Evolutionary conservation across 192 early-diverging fungal genomes (phyloP).

Genomic region (Backusella tuberculispora): DNA sequence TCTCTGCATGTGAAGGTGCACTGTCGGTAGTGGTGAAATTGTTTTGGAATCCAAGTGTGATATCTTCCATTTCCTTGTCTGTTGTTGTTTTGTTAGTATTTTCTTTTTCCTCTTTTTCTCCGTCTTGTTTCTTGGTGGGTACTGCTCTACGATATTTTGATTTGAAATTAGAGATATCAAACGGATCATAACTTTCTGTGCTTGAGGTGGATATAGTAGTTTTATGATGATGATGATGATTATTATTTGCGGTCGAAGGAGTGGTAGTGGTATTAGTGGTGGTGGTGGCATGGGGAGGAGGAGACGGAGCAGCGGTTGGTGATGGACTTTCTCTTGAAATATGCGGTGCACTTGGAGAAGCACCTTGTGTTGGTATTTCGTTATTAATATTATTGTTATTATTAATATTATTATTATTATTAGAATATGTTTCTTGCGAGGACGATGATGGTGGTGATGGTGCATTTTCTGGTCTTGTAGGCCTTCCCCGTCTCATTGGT

Average conservation of each 20-base stretch:
- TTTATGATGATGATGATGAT: conserved; percentile 5
- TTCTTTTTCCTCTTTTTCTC: not conserved
- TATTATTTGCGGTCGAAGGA: not conserved
- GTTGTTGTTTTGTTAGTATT: not conserved
- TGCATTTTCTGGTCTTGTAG: conserved; percentile 49
- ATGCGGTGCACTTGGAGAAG: not conserved
- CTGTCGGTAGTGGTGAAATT: not conserved
- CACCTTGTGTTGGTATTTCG: not conserved
- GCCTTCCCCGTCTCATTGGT: conserved; percentile 93
- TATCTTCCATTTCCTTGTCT: too few relatives aligned
- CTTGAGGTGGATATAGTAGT: not conserved
- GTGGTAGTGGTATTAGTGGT: too few relatives aligned
- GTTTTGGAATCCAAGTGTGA: conserved; percentile 9
- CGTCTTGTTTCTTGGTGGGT: not conserved
- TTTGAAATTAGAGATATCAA: conserved; percentile 20
- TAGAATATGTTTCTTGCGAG: not conserved
- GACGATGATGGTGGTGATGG: conserved; percentile 2
- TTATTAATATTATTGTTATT: not conserved
- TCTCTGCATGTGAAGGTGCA: not conserved
- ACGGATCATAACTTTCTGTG: conserved; percentile 26
- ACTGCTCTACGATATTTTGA: not conserved
- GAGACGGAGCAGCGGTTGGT: not conserved
- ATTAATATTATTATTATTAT: not conserved
- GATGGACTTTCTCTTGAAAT: not conserved
- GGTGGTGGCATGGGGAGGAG: not conserved